A percentile compares a stretch with the other conserved stretches of the same genome.
Conservation (phyloP, 352 stramenopile genomes). For the Phytophthora melonis region DNA sequence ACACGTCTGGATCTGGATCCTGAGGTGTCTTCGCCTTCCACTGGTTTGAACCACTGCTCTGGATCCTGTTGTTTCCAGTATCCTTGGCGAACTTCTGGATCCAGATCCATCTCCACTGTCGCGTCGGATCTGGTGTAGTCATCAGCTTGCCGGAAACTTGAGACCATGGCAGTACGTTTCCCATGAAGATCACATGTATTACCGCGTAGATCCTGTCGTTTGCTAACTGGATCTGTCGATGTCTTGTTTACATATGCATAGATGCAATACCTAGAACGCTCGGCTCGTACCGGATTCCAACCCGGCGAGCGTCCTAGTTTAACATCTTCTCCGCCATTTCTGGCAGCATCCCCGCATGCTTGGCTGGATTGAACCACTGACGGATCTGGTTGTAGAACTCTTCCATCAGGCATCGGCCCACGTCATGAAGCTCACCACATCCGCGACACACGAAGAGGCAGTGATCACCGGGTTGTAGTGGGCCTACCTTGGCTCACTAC, state of each 20-base stretch:
- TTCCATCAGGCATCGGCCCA: too few species aligned
- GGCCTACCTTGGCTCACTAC: too few species aligned
- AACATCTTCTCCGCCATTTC: too few species aligned
- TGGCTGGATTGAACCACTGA: too few species aligned
- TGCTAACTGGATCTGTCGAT: not conserved
- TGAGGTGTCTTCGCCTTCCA: not conserved
- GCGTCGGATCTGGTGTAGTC: not conserved
- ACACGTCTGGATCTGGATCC: not conserved
- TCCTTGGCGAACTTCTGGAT: constrained; percentile 7
- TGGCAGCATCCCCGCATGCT: too few species aligned
- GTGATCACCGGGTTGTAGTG: too few species aligned
- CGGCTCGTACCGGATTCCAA: too few species aligned
- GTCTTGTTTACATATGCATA: not conserved
- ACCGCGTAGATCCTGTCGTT: not conserved
- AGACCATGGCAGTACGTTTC: not conserved
- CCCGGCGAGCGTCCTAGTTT: too few species aligned
- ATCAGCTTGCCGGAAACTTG: not conserved
- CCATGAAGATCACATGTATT: not conserved
- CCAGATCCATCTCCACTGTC: not conserved
- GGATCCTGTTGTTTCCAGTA: not conserved
- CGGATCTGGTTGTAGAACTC: too few species aligned
- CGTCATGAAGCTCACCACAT: too few species aligned
- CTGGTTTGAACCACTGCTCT: not conserved
- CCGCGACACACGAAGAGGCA: too few species aligned
- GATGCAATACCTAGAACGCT: not conserved